Conservation (phyloP, 2,329 filamentous ascomycete genomes). For the Aureobasidium sp. region DNA sequence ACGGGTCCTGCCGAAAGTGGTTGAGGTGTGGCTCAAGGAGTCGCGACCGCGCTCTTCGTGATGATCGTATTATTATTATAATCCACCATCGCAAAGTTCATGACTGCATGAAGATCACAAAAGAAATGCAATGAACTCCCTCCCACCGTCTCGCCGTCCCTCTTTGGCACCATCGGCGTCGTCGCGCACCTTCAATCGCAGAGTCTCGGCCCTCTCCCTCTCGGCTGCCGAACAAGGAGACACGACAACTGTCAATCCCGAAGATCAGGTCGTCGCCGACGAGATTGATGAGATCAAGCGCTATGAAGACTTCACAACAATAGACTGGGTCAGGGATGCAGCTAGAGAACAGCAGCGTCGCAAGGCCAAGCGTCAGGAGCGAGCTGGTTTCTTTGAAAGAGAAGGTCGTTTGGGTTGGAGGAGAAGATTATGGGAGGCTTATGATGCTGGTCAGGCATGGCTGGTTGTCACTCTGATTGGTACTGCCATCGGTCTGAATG, state of each 20-base stretch:
- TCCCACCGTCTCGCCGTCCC: conserved; percentile 21
- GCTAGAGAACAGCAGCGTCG: conserved; percentile 79
- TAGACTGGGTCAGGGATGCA: conserved; percentile 98
- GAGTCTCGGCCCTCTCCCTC: conserved; percentile 61
- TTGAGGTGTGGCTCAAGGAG: not conserved
- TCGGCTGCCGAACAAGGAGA: conserved; percentile 56
- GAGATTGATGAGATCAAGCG: conserved; percentile 97
- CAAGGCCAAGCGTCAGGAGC: conserved; percentile 63
- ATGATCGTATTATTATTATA: not conserved
- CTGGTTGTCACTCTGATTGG: conserved; percentile 93
- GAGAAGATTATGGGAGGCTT: conserved; percentile 72
- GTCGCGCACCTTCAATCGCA: conserved; percentile 47
- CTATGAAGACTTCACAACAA: conserved; percentile 97
- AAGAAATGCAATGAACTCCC: conserved; percentile 1
- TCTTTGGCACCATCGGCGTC: conserved; percentile 46
- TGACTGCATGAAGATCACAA: not conserved
- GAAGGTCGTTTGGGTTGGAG: conserved; percentile 67
- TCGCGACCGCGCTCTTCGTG: not conserved
- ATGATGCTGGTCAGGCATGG: conserved; percentile 96
- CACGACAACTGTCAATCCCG: conserved; percentile 43
- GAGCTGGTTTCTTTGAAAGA: conserved; percentile 62
- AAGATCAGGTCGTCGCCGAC: conserved; percentile 70
- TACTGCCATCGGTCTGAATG: conserved; percentile 85
- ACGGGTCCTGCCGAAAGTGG: conserved; percentile 3
- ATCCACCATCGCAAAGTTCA: not conserved